Evolutionary conservation across 164 flowering plant species (phyloP).

Genomic region (Brasenia schreberi): DNA sequence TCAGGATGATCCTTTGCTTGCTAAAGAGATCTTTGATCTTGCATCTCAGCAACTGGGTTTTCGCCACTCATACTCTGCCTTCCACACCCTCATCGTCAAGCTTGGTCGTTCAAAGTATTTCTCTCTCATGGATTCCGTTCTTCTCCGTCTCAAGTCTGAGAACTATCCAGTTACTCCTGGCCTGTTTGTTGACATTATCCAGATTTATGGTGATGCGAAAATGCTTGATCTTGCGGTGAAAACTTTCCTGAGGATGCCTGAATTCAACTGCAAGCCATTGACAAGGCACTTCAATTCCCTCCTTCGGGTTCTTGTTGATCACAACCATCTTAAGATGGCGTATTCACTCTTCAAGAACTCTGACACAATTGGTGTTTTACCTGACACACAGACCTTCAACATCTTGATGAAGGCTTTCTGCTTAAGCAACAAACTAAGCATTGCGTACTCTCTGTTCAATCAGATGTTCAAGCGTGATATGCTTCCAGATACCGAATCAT

Average conservation of each 20-base stretch:
- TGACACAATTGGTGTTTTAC: conserved; percentile 27
- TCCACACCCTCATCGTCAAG: conserved; percentile 59
- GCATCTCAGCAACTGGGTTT: conserved; percentile 63
- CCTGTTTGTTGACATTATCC: conserved; percentile 42
- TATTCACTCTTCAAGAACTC: conserved; percentile 52
- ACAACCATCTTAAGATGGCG: conserved; percentile 32
- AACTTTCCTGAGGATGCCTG: conserved; percentile 45
- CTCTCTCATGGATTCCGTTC: conserved; percentile 39
- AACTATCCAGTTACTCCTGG: conserved; percentile 25
- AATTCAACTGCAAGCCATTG: conserved; percentile 41
- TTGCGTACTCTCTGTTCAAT: conserved; percentile 62
- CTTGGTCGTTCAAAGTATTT: conserved; percentile 55
- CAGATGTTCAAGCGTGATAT: conserved; percentile 68
- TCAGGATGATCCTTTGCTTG: conserved; percentile 57
- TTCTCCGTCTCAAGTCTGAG: conserved; percentile 15
- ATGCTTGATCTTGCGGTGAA: conserved; percentile 46
- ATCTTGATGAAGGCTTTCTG: conserved; percentile 76
- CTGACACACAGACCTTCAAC: conserved; percentile 53
- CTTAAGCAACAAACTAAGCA: conserved; percentile 36
- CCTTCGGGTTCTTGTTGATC: conserved; percentile 38
- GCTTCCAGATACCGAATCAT: conserved; percentile 58
- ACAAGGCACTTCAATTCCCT: conserved; percentile 51
- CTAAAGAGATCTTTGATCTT: conserved; percentile 79
- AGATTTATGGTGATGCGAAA: conserved; percentile 48
- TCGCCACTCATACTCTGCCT: conserved; percentile 52